Base-by-base conservation (phyloP, 306 rosid species). In the Dryas octopetala region DNA sequence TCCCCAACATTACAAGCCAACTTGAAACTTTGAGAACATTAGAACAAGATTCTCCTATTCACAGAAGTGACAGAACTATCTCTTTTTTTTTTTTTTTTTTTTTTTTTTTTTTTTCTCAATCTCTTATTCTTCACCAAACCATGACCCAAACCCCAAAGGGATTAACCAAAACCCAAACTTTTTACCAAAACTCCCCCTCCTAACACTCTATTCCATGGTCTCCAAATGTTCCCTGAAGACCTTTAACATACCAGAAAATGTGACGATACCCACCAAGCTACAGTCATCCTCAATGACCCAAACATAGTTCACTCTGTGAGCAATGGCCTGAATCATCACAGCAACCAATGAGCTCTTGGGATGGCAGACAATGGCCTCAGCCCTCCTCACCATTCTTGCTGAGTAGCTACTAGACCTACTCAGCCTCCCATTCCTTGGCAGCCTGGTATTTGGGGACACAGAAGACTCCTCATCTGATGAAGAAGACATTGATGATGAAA, bases 321-420 rank as follows among this genome's bases (percentile, higher is more conserved):
- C 97, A 60, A 95, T 92, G 47, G 99, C 99, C 77, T 95, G 99
- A 70, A 95, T 95, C 93, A 95, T 89, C 69, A 89, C 99, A 70
- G 99, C 99, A 23, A 92, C 80, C 71, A 95, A 66, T 0, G 99
- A 95, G 85, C 98, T 95, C 83, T 85, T 89, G 14, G 92, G 96
- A 58, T 92, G 99, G 62, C 99, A 95, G 50, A 95, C 97, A 17
- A 90, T 89, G 41, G 97, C 98, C 80, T 95, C 99, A 0, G 91
- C 90, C 68, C 88, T 88, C 59, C 97, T 88, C 74, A 85, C 96
- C 83, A 88, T 89, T 79, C 97, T 91, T 0, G 96, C 88, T 0
- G 97, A 95, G 84, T 89, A 92, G 77, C 98, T 89, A 1, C 78
- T 83, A 0, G 97, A 89, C 86, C 96, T 86, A 1, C 83, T 57